These are phyloP conservation scores for Paecilomyces fulvus DNA, from an alignment of 2,329 filamentous ascomycete genomes.

Conservation along the genomic window DNA sequence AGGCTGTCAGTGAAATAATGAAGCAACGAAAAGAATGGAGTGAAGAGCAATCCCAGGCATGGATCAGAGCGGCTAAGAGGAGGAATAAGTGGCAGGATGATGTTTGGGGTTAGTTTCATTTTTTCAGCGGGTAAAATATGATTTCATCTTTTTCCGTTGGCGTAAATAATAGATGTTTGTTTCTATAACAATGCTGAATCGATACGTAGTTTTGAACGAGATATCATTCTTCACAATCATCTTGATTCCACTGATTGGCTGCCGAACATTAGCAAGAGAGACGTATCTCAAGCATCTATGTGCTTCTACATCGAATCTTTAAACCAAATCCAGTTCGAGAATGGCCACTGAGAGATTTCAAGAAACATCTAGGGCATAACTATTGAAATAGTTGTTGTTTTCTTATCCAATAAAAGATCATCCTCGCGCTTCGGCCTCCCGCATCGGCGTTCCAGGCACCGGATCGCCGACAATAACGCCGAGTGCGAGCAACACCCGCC, in stretches of 20 bases:
- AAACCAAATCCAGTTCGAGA: too few species aligned
- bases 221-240: too few species aligned
- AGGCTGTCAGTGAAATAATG: conserved; percentile 30
- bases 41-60: conserved; percentile 35
- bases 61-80: conserved; percentile 42
- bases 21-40: conserved; percentile 27
- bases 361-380: too few species aligned
- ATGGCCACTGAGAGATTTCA: too few species aligned
- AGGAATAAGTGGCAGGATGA: conserved; percentile 47
- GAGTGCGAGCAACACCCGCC: background rate
- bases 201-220: too few species aligned
- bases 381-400: background rate
- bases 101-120: conserved; percentile 39
- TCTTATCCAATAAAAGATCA: background rate
- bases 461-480: background rate
- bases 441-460: background rate
- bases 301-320: too few species aligned
- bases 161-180: too few species aligned
- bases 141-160: too few species aligned
- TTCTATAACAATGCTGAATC: too few species aligned
- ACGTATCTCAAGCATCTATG: too few species aligned
- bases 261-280: too few species aligned
- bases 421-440: background rate
- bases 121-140: background rate
- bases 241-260: too few species aligned